Conservation (phyloP, 1,284 basidiomycete species). For the Ganoderma sinense region DNA sequence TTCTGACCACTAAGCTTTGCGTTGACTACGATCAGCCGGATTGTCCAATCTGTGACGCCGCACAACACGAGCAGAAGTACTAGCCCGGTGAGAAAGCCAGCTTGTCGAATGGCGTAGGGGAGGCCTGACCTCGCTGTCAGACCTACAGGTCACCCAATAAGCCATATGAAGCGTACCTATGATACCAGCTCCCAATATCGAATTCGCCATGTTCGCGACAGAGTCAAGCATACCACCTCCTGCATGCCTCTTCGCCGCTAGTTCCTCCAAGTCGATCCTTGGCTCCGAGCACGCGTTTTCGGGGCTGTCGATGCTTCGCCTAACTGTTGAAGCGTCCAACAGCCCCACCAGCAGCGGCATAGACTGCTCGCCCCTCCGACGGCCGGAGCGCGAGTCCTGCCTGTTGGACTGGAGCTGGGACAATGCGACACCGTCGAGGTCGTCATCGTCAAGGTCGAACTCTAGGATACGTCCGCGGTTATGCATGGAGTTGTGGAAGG, state of each 20-base stretch:
- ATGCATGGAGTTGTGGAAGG: not conserved
- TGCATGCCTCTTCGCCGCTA: conserved; percentile 69
- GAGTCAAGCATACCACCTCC: conserved; percentile 87
- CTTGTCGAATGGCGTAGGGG: conserved; percentile 92
- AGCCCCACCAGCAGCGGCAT: conserved; percentile 83
- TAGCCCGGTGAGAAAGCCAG: conserved; percentile 91
- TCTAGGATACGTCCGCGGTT: conserved; percentile 50
- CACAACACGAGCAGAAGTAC: conserved; percentile 84
- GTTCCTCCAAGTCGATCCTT: conserved; percentile 65
- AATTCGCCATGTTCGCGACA: conserved; percentile 95
- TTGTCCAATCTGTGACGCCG: conserved; percentile 96
- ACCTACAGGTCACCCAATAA: not conserved
- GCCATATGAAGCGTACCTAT: conserved; percentile 65
- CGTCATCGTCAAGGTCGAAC: conserved; percentile 80
- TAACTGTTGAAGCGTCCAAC: conserved; percentile 65
- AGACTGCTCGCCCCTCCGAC: conserved; percentile 55
- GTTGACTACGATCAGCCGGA: conserved; percentile 93
- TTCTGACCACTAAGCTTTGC: conserved; percentile 94
- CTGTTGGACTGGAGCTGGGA: conserved; percentile 45
- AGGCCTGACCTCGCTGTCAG: conserved; percentile 59
- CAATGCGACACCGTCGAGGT: conserved; percentile 67
- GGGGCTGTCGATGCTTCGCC: conserved; percentile 57
- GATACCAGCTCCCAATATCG: conserved; percentile 94
- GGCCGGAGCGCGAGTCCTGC: conserved; percentile 43
- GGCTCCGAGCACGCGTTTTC: conserved; percentile 41